Evolutionary conservation across 768 basidiomycete genomes (phyloP).

Genomic region (Boletus rubroflammeus): DNA sequence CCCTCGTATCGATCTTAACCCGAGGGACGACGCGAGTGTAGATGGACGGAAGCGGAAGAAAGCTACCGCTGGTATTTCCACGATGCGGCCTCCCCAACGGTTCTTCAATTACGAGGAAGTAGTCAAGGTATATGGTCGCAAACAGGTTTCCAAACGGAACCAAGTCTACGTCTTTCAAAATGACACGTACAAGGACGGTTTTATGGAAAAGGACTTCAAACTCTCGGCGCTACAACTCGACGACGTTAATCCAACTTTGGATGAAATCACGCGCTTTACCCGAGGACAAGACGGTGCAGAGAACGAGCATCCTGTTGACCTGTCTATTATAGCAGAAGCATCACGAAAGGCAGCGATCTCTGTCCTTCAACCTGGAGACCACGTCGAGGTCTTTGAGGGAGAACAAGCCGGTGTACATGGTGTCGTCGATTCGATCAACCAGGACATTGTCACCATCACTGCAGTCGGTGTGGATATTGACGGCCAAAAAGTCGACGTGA

Average conservation of each 20-base stretch:
- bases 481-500: slow-evolving; percentile 81
- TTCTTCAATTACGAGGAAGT: slow-evolving; percentile 95
- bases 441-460: slow-evolving; percentile 82
- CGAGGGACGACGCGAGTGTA: slow-evolving; percentile 70
- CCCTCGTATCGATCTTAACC: slow-evolving; percentile 96
- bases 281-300: slow-evolving; percentile 69
- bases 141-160: slow-evolving; percentile 69
- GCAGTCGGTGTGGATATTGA: slow-evolving; percentile 81
- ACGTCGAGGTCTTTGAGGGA: slow-evolving; percentile 95
- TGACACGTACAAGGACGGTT: slow-evolving; percentile 93
- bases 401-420: slow-evolving; percentile 93
- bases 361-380: slow-evolving; percentile 95
- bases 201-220: slow-evolving; percentile 95
- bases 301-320: slow-evolving; percentile 69
- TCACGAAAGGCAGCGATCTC: slow-evolving; percentile 88
- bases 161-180: slow-evolving; percentile 83
- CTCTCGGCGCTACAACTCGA: slow-evolving; percentile 74
- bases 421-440: slow-evolving; percentile 82
- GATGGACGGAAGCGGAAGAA: slow-evolving; percentile 81
- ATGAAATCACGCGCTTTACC: slow-evolving; percentile 92
- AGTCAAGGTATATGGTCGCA: slow-evolving; percentile 77
- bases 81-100: slow-evolving; percentile 84
- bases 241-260: slow-evolving; percentile 91
- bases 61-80: slow-evolving; percentile 40
- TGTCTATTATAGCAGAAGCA: slow-evolving; percentile 89